Percentiles rank a stretch among this genome's conserved stretches.
Conservation (phyloP, 2,329 filamentous ascomycete genomes). For the Paracorniculantispora psalliotae region DNA sequence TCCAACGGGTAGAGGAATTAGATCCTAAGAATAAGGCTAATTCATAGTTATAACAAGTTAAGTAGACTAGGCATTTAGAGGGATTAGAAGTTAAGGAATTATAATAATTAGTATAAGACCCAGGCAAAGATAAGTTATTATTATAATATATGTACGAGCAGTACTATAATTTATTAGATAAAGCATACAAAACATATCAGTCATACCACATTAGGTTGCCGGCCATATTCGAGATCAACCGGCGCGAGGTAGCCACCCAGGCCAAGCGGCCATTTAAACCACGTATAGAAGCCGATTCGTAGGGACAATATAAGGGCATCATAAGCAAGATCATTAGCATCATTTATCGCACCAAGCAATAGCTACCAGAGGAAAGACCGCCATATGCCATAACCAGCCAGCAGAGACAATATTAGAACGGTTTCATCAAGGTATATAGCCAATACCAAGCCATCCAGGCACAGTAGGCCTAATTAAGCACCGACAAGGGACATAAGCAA, state of each 20-base stretch:
- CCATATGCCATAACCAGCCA: neutral
- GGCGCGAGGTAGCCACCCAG: neutral
- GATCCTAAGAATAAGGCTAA: constrained; percentile 11
- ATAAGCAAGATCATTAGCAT: neutral
- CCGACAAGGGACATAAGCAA: neutral
- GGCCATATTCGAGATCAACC: too few relatives aligned
- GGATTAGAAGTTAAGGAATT: neutral
- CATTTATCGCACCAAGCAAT: neutral
- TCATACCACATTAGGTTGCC: neutral
- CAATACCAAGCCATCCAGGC: neutral
- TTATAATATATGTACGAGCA: constrained; percentile 4
- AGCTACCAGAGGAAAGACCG: neutral
- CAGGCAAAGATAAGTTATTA: constrained; percentile 5
- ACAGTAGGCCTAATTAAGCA: neutral
- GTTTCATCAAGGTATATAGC: neutral
- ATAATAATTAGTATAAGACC: neutral
- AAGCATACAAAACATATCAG: neutral
- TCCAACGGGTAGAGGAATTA: neutral
- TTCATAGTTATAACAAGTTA: neutral
- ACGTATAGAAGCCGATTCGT: neutral
- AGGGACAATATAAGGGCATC: neutral
- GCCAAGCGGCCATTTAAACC: neutral
- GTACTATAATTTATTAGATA: neutral
- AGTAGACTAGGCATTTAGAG: constrained; percentile 11
- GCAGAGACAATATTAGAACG: constrained; percentile 1